Evolutionary conservation across 805 yeast genomes (phyloP).

Genomic region (Millerozyma miso): DNA sequence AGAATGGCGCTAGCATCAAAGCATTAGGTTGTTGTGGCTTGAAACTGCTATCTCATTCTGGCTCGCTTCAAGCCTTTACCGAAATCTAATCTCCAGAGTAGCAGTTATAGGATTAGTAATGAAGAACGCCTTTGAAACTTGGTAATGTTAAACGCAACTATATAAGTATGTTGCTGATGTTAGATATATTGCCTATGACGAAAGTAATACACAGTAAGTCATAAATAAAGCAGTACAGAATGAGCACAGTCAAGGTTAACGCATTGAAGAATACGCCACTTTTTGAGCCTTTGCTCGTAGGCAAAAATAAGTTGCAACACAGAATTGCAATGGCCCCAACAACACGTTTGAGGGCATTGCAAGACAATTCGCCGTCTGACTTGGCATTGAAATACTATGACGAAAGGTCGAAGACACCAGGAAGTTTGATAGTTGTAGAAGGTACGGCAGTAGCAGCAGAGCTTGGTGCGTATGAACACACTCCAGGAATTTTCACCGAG

Average conservation of each 20-base stretch:
- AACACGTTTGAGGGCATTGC: conserved; percentile 21
- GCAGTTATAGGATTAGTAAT: too few relatives aligned
- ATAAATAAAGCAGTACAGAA: too few relatives aligned
- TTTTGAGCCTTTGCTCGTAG: conserved; percentile 34
- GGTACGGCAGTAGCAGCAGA: conserved; percentile 26
- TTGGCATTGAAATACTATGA: conserved; percentile 24
- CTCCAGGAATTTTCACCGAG: conserved; percentile 49
- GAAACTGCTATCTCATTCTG: too few relatives aligned
- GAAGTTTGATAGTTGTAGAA: conserved; percentile 28
- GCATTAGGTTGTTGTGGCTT: too few relatives aligned
- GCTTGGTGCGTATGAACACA: conserved; percentile 38
- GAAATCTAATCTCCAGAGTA: too few relatives aligned
- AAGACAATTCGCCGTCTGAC: conserved; percentile 24
- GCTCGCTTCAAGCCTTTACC: too few relatives aligned
- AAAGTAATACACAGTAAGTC: too few relatives aligned
- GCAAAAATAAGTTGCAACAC: conserved; percentile 18
- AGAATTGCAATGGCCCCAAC: conserved; percentile 24
- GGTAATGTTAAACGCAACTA: too few relatives aligned
- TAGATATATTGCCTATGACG: too few relatives aligned
- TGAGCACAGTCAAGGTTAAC: background rate
- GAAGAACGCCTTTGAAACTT: too few relatives aligned
- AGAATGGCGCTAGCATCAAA: too few relatives aligned
- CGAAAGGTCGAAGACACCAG: conserved; percentile 28
- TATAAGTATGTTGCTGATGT: too few relatives aligned
- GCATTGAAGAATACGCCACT: conserved; percentile 9